Conservation (phyloP, 768 basidiomycete genomes). For the Tricholoma saponaceum region DNA sequence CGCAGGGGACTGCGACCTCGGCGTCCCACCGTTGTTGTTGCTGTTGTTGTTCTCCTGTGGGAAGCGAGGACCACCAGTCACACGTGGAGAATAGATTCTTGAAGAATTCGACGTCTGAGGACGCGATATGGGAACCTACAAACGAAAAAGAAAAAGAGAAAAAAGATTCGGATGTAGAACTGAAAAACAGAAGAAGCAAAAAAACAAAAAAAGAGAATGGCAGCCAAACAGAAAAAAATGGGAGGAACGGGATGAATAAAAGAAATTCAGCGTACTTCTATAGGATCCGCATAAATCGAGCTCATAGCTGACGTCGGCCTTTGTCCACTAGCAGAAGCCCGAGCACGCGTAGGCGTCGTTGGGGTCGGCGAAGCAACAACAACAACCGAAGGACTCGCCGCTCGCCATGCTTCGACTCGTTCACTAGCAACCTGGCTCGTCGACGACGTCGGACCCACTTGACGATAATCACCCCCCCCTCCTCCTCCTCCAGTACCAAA, state of each 20-base stretch:
- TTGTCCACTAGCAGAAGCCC: too few relatives aligned
- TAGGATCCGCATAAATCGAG: not conserved
- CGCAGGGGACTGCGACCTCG: too few relatives aligned
- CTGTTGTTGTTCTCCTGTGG: conserved; percentile 31
- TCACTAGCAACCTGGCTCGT: not conserved
- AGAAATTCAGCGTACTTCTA: conserved; percentile 5
- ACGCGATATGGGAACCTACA: not conserved
- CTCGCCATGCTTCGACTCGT: conserved; percentile 27
- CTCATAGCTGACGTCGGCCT: not conserved
- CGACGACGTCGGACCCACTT: not conserved
- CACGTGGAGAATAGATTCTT: conserved; percentile 1
- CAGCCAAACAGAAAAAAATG: conserved; percentile 1
- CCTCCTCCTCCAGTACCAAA: too few relatives aligned
- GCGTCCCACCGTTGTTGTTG: conserved; percentile 20
- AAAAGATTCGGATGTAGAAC: not conserved
- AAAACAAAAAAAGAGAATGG: not conserved
- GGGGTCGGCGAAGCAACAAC: conserved; percentile 13
- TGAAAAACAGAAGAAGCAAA: conserved; percentile 1
- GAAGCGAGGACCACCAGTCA: conserved; percentile 18
- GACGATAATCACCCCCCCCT: not conserved
- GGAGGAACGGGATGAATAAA: not conserved
- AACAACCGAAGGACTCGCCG: conserved; percentile 23
- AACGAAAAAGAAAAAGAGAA: not conserved
- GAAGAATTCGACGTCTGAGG: conserved; percentile 1
- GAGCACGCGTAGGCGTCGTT: not conserved